Evolutionary conservation across 140 eudicot genomes (phyloP).

Genomic region (Bidens hawaiensis): DNA sequence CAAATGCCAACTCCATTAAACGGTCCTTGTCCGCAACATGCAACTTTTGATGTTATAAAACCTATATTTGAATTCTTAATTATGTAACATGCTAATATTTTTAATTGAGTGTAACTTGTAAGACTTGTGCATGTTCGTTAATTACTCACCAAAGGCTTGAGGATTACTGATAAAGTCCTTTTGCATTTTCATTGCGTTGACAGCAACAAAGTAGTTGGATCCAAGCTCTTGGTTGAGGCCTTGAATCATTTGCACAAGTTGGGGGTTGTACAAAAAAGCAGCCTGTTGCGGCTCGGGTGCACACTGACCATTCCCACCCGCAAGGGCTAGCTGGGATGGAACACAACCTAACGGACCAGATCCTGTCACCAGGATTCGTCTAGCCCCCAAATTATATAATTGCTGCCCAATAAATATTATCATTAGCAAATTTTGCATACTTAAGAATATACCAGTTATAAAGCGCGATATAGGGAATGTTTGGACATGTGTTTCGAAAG

Average conservation of each 20-base stretch:
- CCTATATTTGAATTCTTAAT: conserved; percentile 26
- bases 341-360: conserved; percentile 83
- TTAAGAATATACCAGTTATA: background rate
- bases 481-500: no score
- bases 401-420: conserved; percentile 27
- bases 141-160: conserved; percentile 51
- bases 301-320: conserved; percentile 50
- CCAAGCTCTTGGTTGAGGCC: conserved; percentile 53
- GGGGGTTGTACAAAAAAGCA: conserved; percentile 50
- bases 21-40: conserved; percentile 90
- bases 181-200: conserved; percentile 50
- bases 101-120: background rate
- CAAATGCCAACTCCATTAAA: conserved; percentile 70
- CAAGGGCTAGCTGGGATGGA: conserved; percentile 54
- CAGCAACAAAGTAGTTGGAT: conserved; percentile 50
- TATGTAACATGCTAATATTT: background rate
- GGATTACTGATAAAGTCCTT: conserved; percentile 57
- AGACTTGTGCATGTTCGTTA: background rate
- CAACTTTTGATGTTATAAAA: conserved; percentile 55
- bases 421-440: background rate
- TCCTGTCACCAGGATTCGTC: conserved; percentile 74
- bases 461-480: background rate
- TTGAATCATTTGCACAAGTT: conserved; percentile 52
- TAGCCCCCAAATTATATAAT: conserved; percentile 52
- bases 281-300: conserved; percentile 67